Evolutionary conservation across 176 grass and related monocot genomes (phyloP).

Genomic region (Eremochloa ophiuroides): DNA sequence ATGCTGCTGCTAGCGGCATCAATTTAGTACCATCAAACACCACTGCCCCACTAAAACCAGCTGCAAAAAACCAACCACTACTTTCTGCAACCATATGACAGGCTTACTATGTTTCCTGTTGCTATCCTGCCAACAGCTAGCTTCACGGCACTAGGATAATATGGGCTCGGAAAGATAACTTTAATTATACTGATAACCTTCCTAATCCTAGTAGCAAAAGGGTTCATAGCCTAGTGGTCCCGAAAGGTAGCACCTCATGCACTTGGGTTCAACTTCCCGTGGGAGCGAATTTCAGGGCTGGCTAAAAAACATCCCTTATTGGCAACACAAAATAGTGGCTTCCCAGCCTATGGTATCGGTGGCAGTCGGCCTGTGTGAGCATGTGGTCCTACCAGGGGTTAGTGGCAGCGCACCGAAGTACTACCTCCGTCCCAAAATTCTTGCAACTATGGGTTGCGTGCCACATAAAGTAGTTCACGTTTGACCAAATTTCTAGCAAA

Average conservation of each 20-base stretch:
- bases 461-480: too few relatives aligned
- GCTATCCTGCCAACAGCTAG: background rate
- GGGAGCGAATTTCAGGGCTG: background rate
- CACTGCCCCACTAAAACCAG: background rate
- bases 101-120: background rate
- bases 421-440: too few relatives aligned
- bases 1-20: background rate
- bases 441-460: too few relatives aligned
- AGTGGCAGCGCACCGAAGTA: too few relatives aligned
- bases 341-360: background rate
- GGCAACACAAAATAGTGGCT: background rate
- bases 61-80: background rate
- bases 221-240: background rate
- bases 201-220: background rate
- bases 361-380: background rate
- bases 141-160: background rate
- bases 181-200: background rate
- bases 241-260: background rate
- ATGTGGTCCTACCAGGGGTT: background rate
- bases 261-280: background rate
- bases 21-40: background rate
- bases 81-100: background rate
- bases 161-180: background rate
- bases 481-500: too few relatives aligned
- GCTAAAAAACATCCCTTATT: background rate